Evolutionary conservation across 768 basidiomycete species (phyloP), one percentile per base, ranked within the genome.

Genomic region (Heimioporus sp.): DNA sequence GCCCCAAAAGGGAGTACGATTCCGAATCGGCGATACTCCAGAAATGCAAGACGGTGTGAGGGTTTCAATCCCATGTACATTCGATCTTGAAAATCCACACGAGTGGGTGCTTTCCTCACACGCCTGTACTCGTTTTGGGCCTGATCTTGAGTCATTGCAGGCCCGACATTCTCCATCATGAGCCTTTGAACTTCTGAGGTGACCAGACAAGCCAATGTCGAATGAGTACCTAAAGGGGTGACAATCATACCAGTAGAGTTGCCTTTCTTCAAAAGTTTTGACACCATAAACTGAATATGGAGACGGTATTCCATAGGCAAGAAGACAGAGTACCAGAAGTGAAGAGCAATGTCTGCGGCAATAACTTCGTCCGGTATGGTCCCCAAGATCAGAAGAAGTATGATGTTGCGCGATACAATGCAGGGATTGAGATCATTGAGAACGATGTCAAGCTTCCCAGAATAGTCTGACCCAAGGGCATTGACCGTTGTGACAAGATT

Each of bases 1-100:
- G 75, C 76, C 10, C 76, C 78, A 44, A 79, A 77, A 10, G 78
- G 80, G n/a, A 79, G 65, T n/a, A 80, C 37, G 16, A 80, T 56
- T 7, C 79, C 79, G 40, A 66, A 71, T 16, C 67, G 56, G 24
- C 72, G 71, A 54, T 65, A 78, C 32, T 72, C 60, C 30, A 71
- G 49, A 52, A 73, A 71, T 15, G 79, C 73, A 11, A 75, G 64
- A 13, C 79, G 75, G 56, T 80, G 79, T 1, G 69, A 69, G 2
- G 80, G 76, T 38, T 67, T 65, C 47, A 81, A 64, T 11, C 60
- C 61, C 66, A 49, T 64, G 56, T 46, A 79, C 62, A 53, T 72
- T 46, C 73, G 71, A 43, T 81, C 73, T 35, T 71, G 69, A 39
- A 73, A 67, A 55, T 81, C 81, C 3, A 61, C 58, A 36, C 70